Evolutionary conservation across 2,329 filamentous ascomycete species (phyloP).

Genomic region (Hypoxylon sp.): DNA sequence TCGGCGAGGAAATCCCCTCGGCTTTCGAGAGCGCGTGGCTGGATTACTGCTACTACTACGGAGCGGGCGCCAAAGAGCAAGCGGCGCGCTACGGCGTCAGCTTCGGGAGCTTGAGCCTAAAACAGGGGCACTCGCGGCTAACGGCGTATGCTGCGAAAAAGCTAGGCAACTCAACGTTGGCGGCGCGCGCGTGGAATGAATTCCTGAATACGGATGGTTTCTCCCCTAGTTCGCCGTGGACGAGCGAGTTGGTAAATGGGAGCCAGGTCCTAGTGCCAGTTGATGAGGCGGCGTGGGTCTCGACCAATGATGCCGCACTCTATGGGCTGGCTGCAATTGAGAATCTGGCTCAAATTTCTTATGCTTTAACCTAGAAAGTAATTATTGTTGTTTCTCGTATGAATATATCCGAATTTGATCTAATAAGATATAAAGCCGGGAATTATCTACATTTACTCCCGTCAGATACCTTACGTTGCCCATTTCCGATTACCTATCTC

Average conservation of each 20-base stretch:
- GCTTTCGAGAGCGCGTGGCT: constrained; percentile 70
- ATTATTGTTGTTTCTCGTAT: neutral
- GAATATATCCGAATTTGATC: neutral
- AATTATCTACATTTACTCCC: neutral
- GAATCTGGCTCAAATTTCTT: constrained; percentile 62
- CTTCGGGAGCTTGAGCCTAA: constrained; percentile 64
- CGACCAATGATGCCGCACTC: constrained; percentile 69
- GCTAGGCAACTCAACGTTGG: constrained; percentile 63
- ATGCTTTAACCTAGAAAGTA: constrained; percentile 52
- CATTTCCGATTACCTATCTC: neutral
- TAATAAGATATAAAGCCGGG: neutral
- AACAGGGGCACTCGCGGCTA: constrained; percentile 71
- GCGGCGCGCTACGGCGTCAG: constrained; percentile 64
- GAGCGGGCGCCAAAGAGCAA: constrained; percentile 65
- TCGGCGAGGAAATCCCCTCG: constrained; percentile 60
- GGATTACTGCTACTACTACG: constrained; percentile 73
- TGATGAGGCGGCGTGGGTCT: constrained; percentile 70
- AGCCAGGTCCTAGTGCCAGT: constrained; percentile 63
- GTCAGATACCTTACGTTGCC: neutral
- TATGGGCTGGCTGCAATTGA: constrained; percentile 72
- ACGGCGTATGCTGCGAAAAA: constrained; percentile 67
- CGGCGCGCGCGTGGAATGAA: constrained; percentile 67
- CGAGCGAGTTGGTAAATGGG: constrained; percentile 58
- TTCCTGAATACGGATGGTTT: constrained; percentile 66
- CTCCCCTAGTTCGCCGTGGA: constrained; percentile 56